Percentiles rank a stretch among this genome's conserved stretches.
Evolutionary conservation across 768 basidiomycete genomes (phyloP).

Genomic region (Amanita rubescens): DNA sequence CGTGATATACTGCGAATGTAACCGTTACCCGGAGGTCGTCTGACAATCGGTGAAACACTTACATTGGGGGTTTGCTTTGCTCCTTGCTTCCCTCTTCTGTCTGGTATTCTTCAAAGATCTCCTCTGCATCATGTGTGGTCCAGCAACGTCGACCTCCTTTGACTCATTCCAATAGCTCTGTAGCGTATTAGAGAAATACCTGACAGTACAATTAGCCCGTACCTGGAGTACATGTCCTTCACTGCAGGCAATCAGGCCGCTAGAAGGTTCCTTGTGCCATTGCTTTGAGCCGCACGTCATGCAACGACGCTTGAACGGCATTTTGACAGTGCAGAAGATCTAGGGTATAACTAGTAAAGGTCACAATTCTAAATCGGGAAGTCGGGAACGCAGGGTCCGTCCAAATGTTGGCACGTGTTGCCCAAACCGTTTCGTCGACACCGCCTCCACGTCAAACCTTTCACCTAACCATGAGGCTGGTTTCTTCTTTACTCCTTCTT

Average conservation of each 20-base stretch:
- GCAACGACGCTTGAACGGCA: slow-evolving; percentile 64
- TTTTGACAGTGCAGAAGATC: too few relatives aligned
- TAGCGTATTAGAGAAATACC: not conserved
- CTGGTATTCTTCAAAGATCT: slow-evolving; percentile 53
- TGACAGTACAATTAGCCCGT: slow-evolving; percentile 10
- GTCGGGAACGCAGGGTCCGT: not conserved
- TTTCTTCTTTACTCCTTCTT: slow-evolving; percentile 35
- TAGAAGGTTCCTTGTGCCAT: slow-evolving; percentile 82
- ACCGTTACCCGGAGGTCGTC: not conserved
- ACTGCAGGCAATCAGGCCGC: slow-evolving; percentile 77
- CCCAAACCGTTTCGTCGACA: too few relatives aligned
- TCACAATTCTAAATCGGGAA: slow-evolving; percentile 4
- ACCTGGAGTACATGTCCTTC: slow-evolving; percentile 92
- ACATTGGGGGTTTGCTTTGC: slow-evolving; percentile 56
- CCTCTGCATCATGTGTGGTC: slow-evolving; percentile 57
- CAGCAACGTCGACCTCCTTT: slow-evolving; percentile 56
- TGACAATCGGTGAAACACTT: slow-evolving; percentile 5
- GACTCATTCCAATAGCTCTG: slow-evolving; percentile 84
- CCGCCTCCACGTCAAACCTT: not conserved
- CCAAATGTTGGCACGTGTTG: slow-evolving; percentile 6
- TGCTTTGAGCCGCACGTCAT: slow-evolving; percentile 74
- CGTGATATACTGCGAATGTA: slow-evolving; percentile 65
- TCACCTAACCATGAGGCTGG: slow-evolving; percentile 37
- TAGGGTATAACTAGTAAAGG: too few relatives aligned
- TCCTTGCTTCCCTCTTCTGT: slow-evolving; percentile 42